These are phyloP conservation scores for Allium cepa DNA, from an alignment of 106 monocot genomes.

Conservation along the genomic window DNA sequence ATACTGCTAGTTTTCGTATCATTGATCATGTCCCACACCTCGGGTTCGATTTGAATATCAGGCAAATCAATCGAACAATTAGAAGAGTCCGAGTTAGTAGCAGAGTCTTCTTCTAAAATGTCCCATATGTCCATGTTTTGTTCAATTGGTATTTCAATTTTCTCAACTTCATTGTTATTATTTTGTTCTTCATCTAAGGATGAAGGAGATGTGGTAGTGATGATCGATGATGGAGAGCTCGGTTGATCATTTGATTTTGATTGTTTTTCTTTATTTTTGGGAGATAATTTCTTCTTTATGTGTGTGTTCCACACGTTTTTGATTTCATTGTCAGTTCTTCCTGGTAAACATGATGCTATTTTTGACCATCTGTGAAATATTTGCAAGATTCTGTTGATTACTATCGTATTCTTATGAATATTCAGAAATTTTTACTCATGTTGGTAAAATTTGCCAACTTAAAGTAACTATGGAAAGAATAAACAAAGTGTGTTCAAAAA, in stretches of 20 bases:
- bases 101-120: slow-evolving; percentile 17
- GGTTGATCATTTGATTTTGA: not conserved
- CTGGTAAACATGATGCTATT: slow-evolving; percentile 57
- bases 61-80: slow-evolving; percentile 25
- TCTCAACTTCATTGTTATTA: not conserved
- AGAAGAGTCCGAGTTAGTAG: slow-evolving; percentile 19
- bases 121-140: slow-evolving; percentile 28
- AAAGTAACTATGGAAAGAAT: not conserved
- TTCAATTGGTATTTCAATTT: slow-evolving; percentile 23
- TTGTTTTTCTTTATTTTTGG: not conserved
- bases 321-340: slow-evolving; percentile 87
- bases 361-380: slow-evolving; percentile 52
- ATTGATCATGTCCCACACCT: not conserved
- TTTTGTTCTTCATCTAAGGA: not conserved
- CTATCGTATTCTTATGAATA: not conserved
- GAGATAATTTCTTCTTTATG: slow-evolving; percentile 52
- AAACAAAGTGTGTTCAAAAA: not conserved
- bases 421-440: not conserved
- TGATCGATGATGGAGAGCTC: slow-evolving; percentile 1
- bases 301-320: slow-evolving; percentile 92
- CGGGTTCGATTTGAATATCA: slow-evolving; percentile 12
- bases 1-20: not conserved
- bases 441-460: not conserved
- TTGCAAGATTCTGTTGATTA: not conserved
- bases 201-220: slow-evolving; percentile 3